Evolutionary conservation across 768 basidiomycete genomes (phyloP).

Genomic region (Rickenella mellea): DNA sequence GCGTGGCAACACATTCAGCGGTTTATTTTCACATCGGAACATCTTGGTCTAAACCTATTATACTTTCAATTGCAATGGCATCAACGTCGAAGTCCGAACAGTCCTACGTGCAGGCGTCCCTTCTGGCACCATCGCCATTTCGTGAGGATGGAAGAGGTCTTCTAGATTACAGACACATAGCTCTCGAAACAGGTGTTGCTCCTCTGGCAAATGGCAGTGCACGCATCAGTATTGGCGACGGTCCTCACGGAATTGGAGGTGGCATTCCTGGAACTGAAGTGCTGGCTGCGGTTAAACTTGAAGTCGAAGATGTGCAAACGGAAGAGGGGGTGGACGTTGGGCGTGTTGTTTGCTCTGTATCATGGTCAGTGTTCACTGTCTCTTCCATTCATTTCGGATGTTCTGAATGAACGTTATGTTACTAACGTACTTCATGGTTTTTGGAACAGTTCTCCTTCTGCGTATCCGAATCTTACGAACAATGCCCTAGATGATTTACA

Average conservation of each 20-base stretch:
- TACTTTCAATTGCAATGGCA: too few species aligned
- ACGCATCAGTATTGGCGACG: conserved; percentile 61
- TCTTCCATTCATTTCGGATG: not conserved
- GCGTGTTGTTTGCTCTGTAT: conserved; percentile 56
- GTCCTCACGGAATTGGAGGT: conserved; percentile 38
- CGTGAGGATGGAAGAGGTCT: conserved; percentile 70
- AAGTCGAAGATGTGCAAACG: conserved; percentile 51
- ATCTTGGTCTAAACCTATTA: too few species aligned
- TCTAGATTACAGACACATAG: conserved; percentile 55
- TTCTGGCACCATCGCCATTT: conserved; percentile 48
- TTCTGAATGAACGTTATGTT: not conserved
- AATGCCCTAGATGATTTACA: conserved; percentile 67
- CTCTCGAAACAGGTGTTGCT: conserved; percentile 68
- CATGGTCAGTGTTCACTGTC: conserved; percentile 70
- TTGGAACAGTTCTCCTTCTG: conserved; percentile 73
- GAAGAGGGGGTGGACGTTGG: conserved; percentile 47
- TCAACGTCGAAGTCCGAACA: conserved; percentile 63
- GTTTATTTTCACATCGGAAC: too few species aligned
- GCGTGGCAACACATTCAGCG: too few species aligned
- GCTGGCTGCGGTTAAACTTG: conserved; percentile 69
- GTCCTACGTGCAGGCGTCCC: conserved; percentile 62
- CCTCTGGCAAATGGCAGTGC: conserved; percentile 84
- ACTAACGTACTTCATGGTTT: too few species aligned
- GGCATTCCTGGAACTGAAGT: conserved; percentile 52
- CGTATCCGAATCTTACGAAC: conserved; percentile 61